phyloP scores from a whole-genome alignment of 164 flowering plant genomes.

The Saururus chinensis region DNA sequence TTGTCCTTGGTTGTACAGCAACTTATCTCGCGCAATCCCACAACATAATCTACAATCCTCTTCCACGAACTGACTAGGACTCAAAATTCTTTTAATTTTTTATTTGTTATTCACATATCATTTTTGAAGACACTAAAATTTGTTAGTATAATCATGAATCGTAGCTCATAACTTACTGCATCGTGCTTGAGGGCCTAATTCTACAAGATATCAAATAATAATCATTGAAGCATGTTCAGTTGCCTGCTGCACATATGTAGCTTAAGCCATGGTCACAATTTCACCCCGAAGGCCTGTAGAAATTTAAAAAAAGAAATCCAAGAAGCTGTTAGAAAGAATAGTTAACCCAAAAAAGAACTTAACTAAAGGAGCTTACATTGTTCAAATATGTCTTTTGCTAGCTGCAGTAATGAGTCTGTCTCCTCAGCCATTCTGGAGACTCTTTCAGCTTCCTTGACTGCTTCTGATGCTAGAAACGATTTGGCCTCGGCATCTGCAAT shows the following conservation, averaged over 20 bases:
- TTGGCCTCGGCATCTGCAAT: slow-evolving; percentile 77
- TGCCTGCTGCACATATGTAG: not conserved
- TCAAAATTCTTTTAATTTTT: too few species aligned
- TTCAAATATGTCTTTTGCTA: slow-evolving; percentile 43
- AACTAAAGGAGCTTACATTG: slow-evolving; percentile 33
- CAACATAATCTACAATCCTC: too few species aligned
- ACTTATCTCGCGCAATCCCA: too few species aligned
- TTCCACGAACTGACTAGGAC: too few species aligned
- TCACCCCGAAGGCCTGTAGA: slow-evolving; percentile 30
- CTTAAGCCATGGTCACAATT: slow-evolving; percentile 25
- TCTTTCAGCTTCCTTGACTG: slow-evolving; percentile 70
- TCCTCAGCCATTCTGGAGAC: slow-evolving; percentile 60
- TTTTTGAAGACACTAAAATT: too few species aligned
- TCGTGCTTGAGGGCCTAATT: too few species aligned
- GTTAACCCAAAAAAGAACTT: not conserved
- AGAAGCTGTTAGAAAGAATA: not conserved
- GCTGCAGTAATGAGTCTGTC: slow-evolving; percentile 36
- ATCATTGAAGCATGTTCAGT: not conserved
- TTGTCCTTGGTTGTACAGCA: too few species aligned
- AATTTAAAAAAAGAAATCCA: not conserved
- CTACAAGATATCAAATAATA: too few species aligned
- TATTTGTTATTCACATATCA: too few species aligned
- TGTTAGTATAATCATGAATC: too few species aligned
- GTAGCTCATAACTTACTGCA: too few species aligned
- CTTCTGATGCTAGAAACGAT: slow-evolving; percentile 58